Base-by-base conservation (phyloP, 2,329 filamentous ascomycete species). In the Thelonectria discophora region DNA sequence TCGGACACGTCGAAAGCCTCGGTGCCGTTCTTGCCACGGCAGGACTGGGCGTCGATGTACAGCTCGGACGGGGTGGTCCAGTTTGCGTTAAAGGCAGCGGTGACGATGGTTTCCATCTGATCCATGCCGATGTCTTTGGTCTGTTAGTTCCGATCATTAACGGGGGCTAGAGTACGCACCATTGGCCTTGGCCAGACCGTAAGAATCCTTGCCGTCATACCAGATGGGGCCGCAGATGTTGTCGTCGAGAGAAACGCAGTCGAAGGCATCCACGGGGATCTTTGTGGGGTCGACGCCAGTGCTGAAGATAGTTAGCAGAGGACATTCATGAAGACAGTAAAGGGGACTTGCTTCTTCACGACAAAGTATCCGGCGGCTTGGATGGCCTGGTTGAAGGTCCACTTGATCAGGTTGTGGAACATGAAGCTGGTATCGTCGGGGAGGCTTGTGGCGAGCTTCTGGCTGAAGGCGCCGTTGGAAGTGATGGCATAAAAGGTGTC, bases 141-240 rank as follows among this genome's bases (percentile, higher is more conserved):
- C 9, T 8, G n/a, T 47, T 27, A 47, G 45, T 21, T 24, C 21
- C n/a, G 10, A 1, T n/a, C 3, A 27, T 10, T 3, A 3, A 9
- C 8, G 8, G 13, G 7, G 3, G 9, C 11, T 15, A 11, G 10
- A n/a, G n/a, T 7, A 49, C 27, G 21, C 5, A 49, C 46, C 46
- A 17, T 34, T 7, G 13, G 46, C 46, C n/a, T 11, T 49, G 9
- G 24, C 30, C 5, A 49, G 24, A 5, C 46, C 46, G 32, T 49
- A 49, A 8, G 46, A 49, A 18, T 49, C 46, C 30, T 49, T 49
- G 46, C 46, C 46, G 18, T 49, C 24, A 7, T 49, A 49, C 46
- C 46, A 49, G 6, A 49, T 49, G 32, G 46, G 46, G n/a, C 46
- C 46, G 15, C 46, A 49, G 7, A 7, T 49, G 17, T 18, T 4